Percentiles rank a stretch among this genome's conserved stretches.
Evolutionary conservation across 208 protist species (phyloP).

Genomic region (Acanthamoeba polyphaga): DNA sequence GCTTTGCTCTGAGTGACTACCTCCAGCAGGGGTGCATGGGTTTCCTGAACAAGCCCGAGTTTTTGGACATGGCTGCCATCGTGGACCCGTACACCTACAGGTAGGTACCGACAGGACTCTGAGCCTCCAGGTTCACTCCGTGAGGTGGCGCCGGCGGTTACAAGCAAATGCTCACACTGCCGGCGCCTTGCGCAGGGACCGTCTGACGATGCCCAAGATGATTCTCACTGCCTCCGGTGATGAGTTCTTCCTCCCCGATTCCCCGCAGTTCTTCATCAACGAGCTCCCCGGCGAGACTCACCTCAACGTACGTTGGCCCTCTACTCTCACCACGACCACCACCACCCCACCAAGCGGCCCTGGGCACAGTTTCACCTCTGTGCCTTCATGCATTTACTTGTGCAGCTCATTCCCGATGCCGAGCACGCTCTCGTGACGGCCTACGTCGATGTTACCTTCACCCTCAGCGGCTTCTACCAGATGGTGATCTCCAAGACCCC

Average conservation of each 20-base stretch:
- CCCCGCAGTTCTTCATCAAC: constrained; percentile 76
- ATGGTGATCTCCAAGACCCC: neutral
- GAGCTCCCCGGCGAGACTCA: constrained; percentile 76
- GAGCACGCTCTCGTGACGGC: constrained; percentile 33
- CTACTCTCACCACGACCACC: neutral
- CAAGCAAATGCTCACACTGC: neutral
- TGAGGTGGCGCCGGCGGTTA: neutral
- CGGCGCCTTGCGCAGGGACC: neutral
- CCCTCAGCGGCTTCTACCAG: constrained; percentile 27
- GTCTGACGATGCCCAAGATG: constrained; percentile 65
- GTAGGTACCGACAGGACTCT: neutral
- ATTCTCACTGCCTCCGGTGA: constrained; percentile 70
- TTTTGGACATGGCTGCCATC: constrained; percentile 45
- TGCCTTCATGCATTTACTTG: neutral
- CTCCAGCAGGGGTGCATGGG: constrained; percentile 50
- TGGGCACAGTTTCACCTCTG: no score
- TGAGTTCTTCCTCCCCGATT: constrained; percentile 83
- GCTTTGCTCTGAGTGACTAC: constrained; percentile 76
- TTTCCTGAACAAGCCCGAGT: constrained; percentile 75
- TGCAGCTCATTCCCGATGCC: constrained; percentile 40
- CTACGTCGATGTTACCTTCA: constrained; percentile 15
- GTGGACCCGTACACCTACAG: constrained; percentile 68
- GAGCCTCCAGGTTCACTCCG: neutral
- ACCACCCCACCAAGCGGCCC: neutral
- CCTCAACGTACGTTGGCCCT: constrained; percentile 34